Evolutionary conservation across 164 flowering plant species (phyloP).

Genomic region (Umbellularia californica): DNA sequence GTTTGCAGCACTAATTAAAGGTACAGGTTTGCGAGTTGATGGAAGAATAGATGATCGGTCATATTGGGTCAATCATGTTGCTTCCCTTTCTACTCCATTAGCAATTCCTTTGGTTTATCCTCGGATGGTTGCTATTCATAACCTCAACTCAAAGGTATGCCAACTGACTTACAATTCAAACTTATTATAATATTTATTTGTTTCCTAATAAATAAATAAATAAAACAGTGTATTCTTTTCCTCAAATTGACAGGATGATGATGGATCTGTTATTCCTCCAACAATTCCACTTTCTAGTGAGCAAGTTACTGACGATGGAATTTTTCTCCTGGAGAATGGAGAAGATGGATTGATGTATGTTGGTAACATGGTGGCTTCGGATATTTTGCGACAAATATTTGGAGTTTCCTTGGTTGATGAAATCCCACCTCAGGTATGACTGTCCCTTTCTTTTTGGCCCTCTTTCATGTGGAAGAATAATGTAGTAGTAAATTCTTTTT

Average conservation of each 20-base stretch:
- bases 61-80: slow-evolving; percentile 74
- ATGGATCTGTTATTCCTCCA: slow-evolving; percentile 49
- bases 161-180: not conserved
- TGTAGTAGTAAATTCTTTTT: not conserved
- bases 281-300: slow-evolving; percentile 87
- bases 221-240: not conserved
- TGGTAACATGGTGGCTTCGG: slow-evolving; percentile 58
- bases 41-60: slow-evolving; percentile 92
- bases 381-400: slow-evolving; percentile 54
- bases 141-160: slow-evolving; percentile 58
- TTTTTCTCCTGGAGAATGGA: slow-evolving; percentile 92
- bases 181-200: not conserved
- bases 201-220: not conserved
- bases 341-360: slow-evolving; percentile 76
- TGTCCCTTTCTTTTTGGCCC: not conserved
- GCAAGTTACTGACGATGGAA: slow-evolving; percentile 73
- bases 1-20: slow-evolving; percentile 72
- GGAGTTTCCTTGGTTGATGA: slow-evolving; percentile 63
- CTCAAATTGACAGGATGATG: slow-evolving; percentile 46
- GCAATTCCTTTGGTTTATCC: slow-evolving; percentile 88
- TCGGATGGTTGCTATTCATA: slow-evolving; percentile 76
- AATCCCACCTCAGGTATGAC: slow-evolving; percentile 70
- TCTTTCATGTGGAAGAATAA: not conserved
- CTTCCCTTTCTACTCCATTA: slow-evolving; percentile 59
- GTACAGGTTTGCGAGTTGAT: slow-evolving; percentile 73